Base-by-base conservation (phyloP, 495 filamentous ascomycete genomes). In the Talaromyces adpressus region DNA sequence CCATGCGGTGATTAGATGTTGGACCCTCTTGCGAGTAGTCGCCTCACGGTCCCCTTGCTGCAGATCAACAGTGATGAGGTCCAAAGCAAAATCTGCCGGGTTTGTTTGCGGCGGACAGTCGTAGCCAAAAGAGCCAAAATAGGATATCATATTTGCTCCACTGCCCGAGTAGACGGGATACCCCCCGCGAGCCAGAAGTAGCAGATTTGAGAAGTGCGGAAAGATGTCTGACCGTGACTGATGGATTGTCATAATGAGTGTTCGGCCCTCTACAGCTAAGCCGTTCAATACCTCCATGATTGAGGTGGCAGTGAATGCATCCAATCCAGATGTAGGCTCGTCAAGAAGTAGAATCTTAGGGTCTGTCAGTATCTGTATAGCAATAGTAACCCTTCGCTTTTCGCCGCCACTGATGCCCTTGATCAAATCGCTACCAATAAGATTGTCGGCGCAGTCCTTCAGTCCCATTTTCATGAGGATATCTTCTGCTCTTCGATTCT, bases 371-470 rank as follows among this genome's bases (percentile, higher is more conserved):
- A 91, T 85, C 65, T 92, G 89, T 7, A 90, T 84, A 4, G 87
- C 89, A 66, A 92, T 91, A 6, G 87, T 85, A 9, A 91, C 87
- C 63, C 89, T 77, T 23, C 89, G 76, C 71, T 91, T 91, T 73
- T 92, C 89, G 23, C 89, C 89, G 11, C 89, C 89, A 54, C 87
- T 90, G 60, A 91, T 91, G 0, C 89, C 89, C 69, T 91, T 92
- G 62, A 87, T 76, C 22, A 88, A 73, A 6, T 90, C 85, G 66
- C 81, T 85, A 20, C 89, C 89, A 45, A 92, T 84, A 0, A 90
- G 67, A 59, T 89, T 89, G 67, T 91, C 86, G 1, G 89, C 89
- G 64, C 89, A 91, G 65, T 91, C 89, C 65, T 89, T 89, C 5
- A 92, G 73, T 5, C 89, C 89, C 81, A 92, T 83, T 67, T 90